Evolutionary conservation across 768 basidiomycete species (phyloP).

Genomic region (Amylocystis lapponica): DNA sequence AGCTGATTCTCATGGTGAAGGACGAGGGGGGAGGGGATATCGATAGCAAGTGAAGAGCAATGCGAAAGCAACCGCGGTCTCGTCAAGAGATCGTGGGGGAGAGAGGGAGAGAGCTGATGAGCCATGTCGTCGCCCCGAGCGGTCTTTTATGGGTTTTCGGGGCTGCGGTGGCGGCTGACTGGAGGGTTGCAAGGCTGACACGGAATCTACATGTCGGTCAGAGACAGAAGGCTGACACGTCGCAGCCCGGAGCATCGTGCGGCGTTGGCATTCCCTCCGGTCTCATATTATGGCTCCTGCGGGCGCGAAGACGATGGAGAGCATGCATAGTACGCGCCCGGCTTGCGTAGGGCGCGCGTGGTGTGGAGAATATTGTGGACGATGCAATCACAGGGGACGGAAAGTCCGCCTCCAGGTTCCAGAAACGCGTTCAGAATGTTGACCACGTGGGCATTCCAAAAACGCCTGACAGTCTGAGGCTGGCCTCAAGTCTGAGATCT

Average conservation of each 20-base stretch:
- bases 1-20: conserved; percentile 23
- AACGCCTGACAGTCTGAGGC: no score
- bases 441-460: no score
- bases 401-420: no score
- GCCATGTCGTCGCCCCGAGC: not conserved
- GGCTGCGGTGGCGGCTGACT: not conserved
- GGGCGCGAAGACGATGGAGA: no score
- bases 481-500: no score
- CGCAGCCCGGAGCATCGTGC: no score
- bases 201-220: not conserved
- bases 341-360: no score
- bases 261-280: not conserved
- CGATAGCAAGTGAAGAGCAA: conserved; percentile 14
- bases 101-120: conserved; percentile 12
- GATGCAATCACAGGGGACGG: no score
- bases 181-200: not conserved
- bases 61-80: conserved; percentile 8
- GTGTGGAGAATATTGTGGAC: no score
- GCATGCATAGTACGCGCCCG: no score
- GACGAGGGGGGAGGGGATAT: conserved; percentile 4
- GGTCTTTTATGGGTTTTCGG: not conserved
- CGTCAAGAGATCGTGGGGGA: conserved; percentile 16
- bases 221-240: not conserved
- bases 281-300: not conserved
- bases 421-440: no score